These are phyloP conservation scores for Nicotiana rustica DNA, from an alignment of 305 asterid genomes.

Conservation along the genomic window DNA sequence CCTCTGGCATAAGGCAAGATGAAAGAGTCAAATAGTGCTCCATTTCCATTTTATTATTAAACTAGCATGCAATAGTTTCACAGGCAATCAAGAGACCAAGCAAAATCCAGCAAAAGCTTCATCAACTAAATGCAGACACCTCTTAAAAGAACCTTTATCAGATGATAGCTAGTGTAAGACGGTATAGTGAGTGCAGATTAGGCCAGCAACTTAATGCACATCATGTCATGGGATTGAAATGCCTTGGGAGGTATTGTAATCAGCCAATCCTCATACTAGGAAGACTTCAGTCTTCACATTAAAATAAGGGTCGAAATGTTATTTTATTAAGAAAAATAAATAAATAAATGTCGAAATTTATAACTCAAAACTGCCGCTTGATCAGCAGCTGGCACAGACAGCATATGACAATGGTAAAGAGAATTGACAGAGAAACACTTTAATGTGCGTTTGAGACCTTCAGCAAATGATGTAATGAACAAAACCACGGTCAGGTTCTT, in stretches of 20 bases:
- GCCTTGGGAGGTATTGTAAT: constrained; percentile 3
- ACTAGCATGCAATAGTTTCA: neutral
- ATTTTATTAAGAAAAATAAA: neutral
- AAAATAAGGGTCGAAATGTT: neutral
- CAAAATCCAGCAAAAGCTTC: neutral
- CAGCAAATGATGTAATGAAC: neutral
- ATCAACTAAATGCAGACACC: constrained; percentile 29
- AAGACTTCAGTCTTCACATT: neutral
- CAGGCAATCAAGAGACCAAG: neutral
- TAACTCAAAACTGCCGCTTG: neutral
- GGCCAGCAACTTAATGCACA: neutral
- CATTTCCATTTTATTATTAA: neutral
- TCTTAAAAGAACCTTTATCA: constrained; percentile 2
- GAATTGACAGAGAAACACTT: neutral
- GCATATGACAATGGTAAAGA: neutral
- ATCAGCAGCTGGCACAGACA: neutral
- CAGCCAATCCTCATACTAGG: neutral
- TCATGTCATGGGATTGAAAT: neutral
- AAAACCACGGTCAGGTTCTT: neutral
- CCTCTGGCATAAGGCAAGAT: constrained; percentile 60
- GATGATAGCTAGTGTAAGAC: neutral
- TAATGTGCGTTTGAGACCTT: neutral
- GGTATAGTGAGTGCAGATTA: neutral
- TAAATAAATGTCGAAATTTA: neutral
- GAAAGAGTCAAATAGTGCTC: constrained; percentile 15